phyloP scores from a whole-genome alignment of 73 alveolate genomes.

The Stentor roeselii region DNA sequence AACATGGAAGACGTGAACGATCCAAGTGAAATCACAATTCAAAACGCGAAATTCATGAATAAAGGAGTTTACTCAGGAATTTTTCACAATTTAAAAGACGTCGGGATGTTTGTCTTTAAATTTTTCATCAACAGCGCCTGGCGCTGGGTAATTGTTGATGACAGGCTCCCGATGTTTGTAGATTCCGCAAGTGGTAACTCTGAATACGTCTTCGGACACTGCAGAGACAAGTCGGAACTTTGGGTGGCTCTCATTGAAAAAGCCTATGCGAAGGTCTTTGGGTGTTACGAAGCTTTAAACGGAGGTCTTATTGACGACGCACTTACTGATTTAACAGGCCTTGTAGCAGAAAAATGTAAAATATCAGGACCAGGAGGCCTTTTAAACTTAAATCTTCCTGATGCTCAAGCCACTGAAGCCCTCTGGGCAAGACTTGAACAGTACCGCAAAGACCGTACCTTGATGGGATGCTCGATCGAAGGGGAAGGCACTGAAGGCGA shows the following conservation, averaged over 20 bases:
- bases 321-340: not conserved
- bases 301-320: slow-evolving; percentile 18
- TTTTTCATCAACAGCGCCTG: not conserved
- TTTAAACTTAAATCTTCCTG: not conserved
- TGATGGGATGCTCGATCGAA: slow-evolving; percentile 89
- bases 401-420: slow-evolving; percentile 29
- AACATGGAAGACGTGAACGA: slow-evolving; percentile 36
- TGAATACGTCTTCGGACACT: not conserved
- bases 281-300: slow-evolving; percentile 28
- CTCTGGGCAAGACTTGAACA: slow-evolving; percentile 51
- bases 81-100: not conserved
- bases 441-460: slow-evolving; percentile 55
- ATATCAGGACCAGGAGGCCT: not conserved
- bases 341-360: not conserved
- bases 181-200: not conserved
- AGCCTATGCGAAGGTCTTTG: slow-evolving; percentile 28
- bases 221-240: not conserved
- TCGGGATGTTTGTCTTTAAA: not conserved
- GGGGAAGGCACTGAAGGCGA: slow-evolving; percentile 82
- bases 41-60: not conserved
- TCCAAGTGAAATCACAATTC: not conserved
- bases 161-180: slow-evolving; percentile 4
- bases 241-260: slow-evolving; percentile 27
- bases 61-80: slow-evolving; percentile 5
- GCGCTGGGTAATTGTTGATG: slow-evolving; percentile 20